Percentiles rank a stretch among this genome's conserved stretches.
Evolutionary conservation across 345 rosid species (phyloP).

Genomic region (Excoecaria agallocha): DNA sequence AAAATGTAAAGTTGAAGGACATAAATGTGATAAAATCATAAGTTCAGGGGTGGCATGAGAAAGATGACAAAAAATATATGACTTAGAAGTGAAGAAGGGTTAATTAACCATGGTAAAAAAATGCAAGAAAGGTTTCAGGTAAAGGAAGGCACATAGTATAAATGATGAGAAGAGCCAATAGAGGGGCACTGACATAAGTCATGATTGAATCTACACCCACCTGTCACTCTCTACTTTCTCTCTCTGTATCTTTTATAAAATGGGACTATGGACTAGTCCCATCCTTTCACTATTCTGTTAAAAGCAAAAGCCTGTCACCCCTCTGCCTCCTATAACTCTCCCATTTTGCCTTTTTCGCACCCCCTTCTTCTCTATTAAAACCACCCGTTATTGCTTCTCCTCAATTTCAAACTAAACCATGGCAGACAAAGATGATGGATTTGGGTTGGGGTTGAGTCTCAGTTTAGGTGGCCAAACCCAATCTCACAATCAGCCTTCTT

Average conservation of each 20-base stretch:
- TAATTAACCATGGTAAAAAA: background rate
- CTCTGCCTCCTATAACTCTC: constrained; percentile 29
- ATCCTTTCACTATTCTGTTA: constrained; percentile 42
- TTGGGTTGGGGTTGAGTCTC: constrained; percentile 60
- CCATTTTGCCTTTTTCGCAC: background rate
- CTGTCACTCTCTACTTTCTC: constrained; percentile 39
- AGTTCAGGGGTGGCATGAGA: no score
- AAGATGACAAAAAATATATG: no score
- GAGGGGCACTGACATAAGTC: constrained; percentile 54
- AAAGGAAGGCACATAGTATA: background rate
- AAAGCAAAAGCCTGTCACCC: constrained; percentile 35
- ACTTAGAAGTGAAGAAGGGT: background rate
- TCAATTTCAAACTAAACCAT: constrained; percentile 6
- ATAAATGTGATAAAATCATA: no score
- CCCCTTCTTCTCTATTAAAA: no score
- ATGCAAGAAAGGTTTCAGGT: background rate
- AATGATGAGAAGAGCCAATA: constrained; percentile 35
- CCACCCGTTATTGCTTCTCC: background rate
- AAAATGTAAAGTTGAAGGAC: no score
- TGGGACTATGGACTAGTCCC: constrained; percentile 32
- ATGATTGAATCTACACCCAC: constrained; percentile 62
- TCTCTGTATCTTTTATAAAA: constrained; percentile 13
- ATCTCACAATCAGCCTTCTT: constrained; percentile 28
- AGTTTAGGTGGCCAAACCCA: constrained; percentile 23
- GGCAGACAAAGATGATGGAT: constrained; percentile 55